Base-by-base conservation (phyloP, 371 early-diverging fungal species). In the Circinella umbellata region DNA sequence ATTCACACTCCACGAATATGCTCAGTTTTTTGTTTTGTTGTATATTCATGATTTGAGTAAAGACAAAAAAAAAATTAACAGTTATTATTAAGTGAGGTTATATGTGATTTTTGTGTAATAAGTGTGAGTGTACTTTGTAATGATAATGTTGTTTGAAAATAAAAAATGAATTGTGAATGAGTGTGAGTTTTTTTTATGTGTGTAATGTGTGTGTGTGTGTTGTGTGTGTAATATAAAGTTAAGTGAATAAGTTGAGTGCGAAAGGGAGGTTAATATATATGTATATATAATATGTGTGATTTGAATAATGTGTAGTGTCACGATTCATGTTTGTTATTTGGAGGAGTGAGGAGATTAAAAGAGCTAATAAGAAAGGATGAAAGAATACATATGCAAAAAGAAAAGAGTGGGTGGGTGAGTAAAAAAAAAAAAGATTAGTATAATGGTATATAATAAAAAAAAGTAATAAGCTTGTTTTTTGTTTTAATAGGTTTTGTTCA, bases 371-470 rank as follows among this genome's bases (percentile, higher is more conserved):
- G 48, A 48, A 47, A 3, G 18, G 47, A 42, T 63, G 64, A 63
- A 38, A 39, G 64, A 63, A 15, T 63, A 63, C 64, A 63, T 39
- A 63, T 63, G 64, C 64, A 63, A 48, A 63, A 34, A 63, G 18
- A 27, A 27, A 27, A 27, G 2, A 47, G 47, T 0, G 47, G 15
- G 47, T 0, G 47, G 15, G 47, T 0, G 51, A 51, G 2, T 4
- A 15, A 51, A 15, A 13, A 15, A 51, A n/a, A 51, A 63, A 49
- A 46, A 35, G 53, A 48, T 38, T 61, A 51, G 36, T 38, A 27
- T 38, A 39, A n/a, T 67, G 61, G 47, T 57, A 38, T 57, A 38
- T 20, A 34, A 42, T 27, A 36, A 10, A 46, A 49, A 47, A 34
- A 17, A n/a, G 66, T 4, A 34, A 53, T 27, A 39, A 4, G 36